Percentiles rank a stretch among this genome's conserved stretches.
Evolutionary conservation across 331 rosid species (phyloP).

Genomic region (Erythrophleum ivorense): DNA sequence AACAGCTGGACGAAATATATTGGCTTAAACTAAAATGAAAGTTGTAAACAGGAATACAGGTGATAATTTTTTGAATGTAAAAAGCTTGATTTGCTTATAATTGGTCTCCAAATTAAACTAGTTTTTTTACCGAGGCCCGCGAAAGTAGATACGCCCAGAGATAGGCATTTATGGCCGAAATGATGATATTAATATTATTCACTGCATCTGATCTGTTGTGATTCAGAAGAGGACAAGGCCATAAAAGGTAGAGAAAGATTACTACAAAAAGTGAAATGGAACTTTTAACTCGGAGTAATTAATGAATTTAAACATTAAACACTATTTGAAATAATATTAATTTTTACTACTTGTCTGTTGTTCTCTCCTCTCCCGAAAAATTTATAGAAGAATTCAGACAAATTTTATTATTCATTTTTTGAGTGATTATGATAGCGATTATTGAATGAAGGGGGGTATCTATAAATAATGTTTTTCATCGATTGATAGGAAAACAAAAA

Average conservation of each 20-base stretch:
- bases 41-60: background rate
- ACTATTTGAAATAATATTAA: too few relatives aligned
- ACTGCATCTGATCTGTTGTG: background rate
- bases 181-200: background rate
- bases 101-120: background rate
- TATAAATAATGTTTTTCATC: background rate
- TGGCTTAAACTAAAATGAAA: background rate
- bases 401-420: background rate
- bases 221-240: background rate
- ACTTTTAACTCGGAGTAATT: background rate
- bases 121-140: background rate
- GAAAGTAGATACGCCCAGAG: background rate
- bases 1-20: background rate
- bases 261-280: background rate
- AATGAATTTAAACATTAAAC: background rate
- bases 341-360: background rate
- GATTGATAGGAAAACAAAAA: background rate
- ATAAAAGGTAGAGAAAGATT: background rate
- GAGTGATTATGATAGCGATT: background rate
- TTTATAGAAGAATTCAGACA: too few relatives aligned
- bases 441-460: conserved; percentile 14
- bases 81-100: background rate
- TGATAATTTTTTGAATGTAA: background rate
- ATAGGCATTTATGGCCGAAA: background rate
- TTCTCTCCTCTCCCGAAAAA: background rate